Conservation (phyloP, 2,329 filamentous ascomycete genomes). For the Exophiala dermatitidis region DNA sequence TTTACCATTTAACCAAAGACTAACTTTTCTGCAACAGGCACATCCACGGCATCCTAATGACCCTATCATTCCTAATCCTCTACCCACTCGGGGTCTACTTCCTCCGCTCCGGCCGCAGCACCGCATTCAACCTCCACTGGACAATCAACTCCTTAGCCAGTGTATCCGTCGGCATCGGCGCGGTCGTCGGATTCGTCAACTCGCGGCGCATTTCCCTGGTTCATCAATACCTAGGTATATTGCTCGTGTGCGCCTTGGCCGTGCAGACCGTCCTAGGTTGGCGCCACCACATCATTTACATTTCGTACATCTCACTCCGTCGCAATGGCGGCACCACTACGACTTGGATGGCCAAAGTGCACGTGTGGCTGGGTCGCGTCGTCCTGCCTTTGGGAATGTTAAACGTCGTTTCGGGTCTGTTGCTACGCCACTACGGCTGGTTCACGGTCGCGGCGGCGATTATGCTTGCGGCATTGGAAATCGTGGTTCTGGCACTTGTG, state of each 20-base stretch:
- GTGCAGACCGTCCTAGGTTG: slow-evolving; percentile 36
- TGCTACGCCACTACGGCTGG: slow-evolving; percentile 26
- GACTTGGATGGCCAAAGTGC: slow-evolving; percentile 26
- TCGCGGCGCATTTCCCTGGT: slow-evolving; percentile 38
- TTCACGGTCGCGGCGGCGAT: slow-evolving; percentile 21
- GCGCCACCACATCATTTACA: slow-evolving; percentile 35
- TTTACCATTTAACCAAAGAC: background rate
- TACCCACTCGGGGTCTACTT: slow-evolving; percentile 34
- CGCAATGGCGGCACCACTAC: slow-evolving; percentile 4
- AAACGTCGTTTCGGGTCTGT: slow-evolving; percentile 24
- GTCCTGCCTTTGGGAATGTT: slow-evolving; percentile 28
- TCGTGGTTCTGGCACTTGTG: slow-evolving; percentile 19
- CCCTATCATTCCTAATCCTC: slow-evolving; percentile 32
- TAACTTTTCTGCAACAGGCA: slow-evolving; percentile 9
- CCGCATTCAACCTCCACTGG: slow-evolving; percentile 36
- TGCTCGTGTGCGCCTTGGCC: slow-evolving; percentile 32
- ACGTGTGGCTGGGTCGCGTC: slow-evolving; percentile 29
- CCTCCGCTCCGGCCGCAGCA: slow-evolving; percentile 35
- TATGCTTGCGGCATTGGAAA: slow-evolving; percentile 19
- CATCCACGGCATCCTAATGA: slow-evolving; percentile 33
- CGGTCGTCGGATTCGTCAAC: slow-evolving; percentile 39
- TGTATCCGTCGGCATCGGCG: slow-evolving; percentile 34
- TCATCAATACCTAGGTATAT: slow-evolving; percentile 44
- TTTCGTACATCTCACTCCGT: slow-evolving; percentile 10
- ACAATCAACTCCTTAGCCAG: slow-evolving; percentile 35